phyloP scores from a whole-genome alignment of 768 basidiomycete genomes.

The Strobilomyces echinocephalus region DNA sequence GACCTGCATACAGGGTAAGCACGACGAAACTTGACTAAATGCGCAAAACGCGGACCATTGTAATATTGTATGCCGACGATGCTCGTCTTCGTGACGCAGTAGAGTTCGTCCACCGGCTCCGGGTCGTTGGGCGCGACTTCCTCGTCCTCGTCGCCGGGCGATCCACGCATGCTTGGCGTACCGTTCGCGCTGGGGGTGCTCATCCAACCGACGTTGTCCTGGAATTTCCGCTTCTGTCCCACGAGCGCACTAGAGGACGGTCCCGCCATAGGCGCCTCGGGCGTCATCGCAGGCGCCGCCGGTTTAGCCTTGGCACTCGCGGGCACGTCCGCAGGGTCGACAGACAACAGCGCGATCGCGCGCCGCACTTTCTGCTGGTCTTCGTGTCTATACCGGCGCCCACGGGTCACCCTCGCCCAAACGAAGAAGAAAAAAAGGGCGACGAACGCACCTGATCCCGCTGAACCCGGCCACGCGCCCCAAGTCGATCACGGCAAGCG shows the following conservation, averaged over 20 bases:
- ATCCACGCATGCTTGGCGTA: background rate
- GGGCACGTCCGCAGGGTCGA: slow-evolving; percentile 59
- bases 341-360: slow-evolving; percentile 49
- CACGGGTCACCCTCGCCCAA: background rate
- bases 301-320: slow-evolving; percentile 33
- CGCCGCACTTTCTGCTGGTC: slow-evolving; percentile 62
- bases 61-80: slow-evolving; percentile 88
- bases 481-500: slow-evolving; percentile 42
- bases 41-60: slow-evolving; percentile 38
- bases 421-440: background rate
- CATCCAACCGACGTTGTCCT: slow-evolving; percentile 20
- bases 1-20: slow-evolving; percentile 39
- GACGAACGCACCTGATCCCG: slow-evolving; percentile 39
- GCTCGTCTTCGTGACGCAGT: slow-evolving; percentile 51
- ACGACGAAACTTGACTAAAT: background rate
- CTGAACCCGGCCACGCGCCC: slow-evolving; percentile 47
- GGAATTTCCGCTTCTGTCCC: slow-evolving; percentile 44
- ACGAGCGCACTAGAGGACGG: slow-evolving; percentile 7
- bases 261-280: slow-evolving; percentile 9
- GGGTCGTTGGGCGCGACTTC: slow-evolving; percentile 41
- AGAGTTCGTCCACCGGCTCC: slow-evolving; percentile 62
- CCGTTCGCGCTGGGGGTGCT: slow-evolving; percentile 16
- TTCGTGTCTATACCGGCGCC: slow-evolving; percentile 35
- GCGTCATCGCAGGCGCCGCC: slow-evolving; percentile 1
- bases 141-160: slow-evolving; percentile 37